These are phyloP conservation scores for Helianthus tuberosus DNA, from an alignment of 129 eudicot species.

Conservation along the genomic window DNA sequence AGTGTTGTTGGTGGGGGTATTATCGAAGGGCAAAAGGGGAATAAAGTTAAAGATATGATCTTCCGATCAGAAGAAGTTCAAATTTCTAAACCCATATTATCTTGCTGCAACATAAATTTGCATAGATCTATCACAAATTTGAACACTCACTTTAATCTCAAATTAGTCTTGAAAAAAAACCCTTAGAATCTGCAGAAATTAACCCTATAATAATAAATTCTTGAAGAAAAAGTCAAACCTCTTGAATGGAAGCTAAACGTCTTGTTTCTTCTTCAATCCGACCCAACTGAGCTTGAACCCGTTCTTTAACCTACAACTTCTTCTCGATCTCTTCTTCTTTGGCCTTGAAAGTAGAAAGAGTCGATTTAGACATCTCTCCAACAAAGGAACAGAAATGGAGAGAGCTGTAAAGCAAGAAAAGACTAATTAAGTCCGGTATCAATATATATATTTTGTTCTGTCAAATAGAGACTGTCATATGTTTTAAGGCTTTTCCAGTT, in stretches of 20 bases:
- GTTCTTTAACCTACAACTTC: conserved; percentile 77
- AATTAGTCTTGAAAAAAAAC: neutral
- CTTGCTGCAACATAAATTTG: conserved; percentile 3
- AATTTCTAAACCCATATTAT: too few relatives aligned
- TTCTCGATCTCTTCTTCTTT: conserved; percentile 95
- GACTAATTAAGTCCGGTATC: too few relatives aligned
- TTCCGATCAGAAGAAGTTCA: neutral
- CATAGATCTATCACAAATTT: conserved; percentile 8
- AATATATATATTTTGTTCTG: too few relatives aligned
- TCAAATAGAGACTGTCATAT: too few relatives aligned
- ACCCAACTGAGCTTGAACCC: conserved; percentile 81
- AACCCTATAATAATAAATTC: neutral
- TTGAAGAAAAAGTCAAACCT: too few relatives aligned
- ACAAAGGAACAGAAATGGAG: too few relatives aligned
- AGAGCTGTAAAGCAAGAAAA: too few relatives aligned
- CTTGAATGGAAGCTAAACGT: conserved; percentile 81
- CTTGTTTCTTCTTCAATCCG: conserved; percentile 84
- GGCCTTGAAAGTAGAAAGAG: conserved; percentile 76
- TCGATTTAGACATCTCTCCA: conserved; percentile 88
- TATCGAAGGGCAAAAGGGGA: conserved; percentile 20
- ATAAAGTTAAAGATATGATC: conserved; percentile 28
- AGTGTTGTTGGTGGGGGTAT: too few relatives aligned
- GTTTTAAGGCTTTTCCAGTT: too few relatives aligned
- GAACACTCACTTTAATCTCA: neutral
- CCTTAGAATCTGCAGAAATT: neutral